Base-by-base conservation (phyloP, 176 grass and related monocot genomes). In the Carex parvula region DNA sequence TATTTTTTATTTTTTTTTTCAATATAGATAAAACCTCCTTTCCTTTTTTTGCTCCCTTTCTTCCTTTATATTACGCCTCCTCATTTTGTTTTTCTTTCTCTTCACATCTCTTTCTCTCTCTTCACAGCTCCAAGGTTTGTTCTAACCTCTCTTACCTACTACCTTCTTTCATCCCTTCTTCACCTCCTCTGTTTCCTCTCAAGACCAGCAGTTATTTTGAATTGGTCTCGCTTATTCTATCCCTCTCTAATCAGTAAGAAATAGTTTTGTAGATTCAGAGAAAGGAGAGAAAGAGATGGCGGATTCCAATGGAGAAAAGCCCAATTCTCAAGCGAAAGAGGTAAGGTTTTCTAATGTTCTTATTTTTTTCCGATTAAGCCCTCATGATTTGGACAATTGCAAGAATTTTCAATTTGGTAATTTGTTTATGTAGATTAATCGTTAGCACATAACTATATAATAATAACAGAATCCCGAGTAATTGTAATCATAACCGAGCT, bases 301-400 rank as follows among this genome's bases (percentile, higher is more conserved):
- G 7, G 88, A 89, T 44, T 80, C 80, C 48, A 88, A 84, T 29
- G 90, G 82, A 79, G 89, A 80, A 7, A 89, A 92, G 29, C 75
- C 68, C 53, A 84, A 79, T 84, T 88, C 79, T 4, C 59, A 79
- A 84, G 89, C 86, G 39, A 84, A 94, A 84, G 95, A 98, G 92
- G 95, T 95, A 88, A 57, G 48, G 0, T 5, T 78, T 53, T 57
- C 33, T 57, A 32, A 56, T 30, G 4, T 78, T 13, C 3, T 54
- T 29, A 29, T 29, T 29, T 64, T 24, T 21, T 83, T 59, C 6
- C 63, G n/a, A n/a, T 62, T 61, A 58, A 26, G 13, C 60, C 66
- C 60, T 0, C 8, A 3, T 69, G 64, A 46, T 44, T 55, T 46
- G 24, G 12, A 1, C 30, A 42, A 12, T 79, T 17, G 24, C 6